phyloP scores from a whole-genome alignment of 176 grass and related monocot species.

The Leersia perrieri region DNA sequence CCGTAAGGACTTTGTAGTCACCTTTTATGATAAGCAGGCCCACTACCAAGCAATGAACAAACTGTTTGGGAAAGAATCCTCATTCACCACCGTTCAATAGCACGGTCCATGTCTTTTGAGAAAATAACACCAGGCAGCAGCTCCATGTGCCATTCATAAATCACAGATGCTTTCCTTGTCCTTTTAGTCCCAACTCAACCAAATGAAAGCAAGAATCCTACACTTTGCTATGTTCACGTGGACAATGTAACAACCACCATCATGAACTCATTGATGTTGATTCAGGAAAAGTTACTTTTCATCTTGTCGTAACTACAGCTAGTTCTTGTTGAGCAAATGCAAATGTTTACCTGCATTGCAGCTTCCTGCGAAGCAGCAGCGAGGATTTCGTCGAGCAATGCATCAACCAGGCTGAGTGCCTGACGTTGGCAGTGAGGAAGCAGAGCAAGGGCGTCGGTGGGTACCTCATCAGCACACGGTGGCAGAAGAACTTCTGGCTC shows the following conservation, averaged over 20 bases:
- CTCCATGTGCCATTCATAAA: conserved; percentile 44
- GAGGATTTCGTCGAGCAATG: conserved; percentile 90
- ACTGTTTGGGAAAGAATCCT: neutral
- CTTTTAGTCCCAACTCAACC: conserved; percentile 8
- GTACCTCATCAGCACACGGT: conserved; percentile 78
- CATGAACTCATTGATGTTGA: neutral
- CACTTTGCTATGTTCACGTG: neutral
- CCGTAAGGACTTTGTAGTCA: neutral
- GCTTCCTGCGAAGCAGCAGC: conserved; percentile 60
- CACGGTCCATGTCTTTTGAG: conserved; percentile 40
- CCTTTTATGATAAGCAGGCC: conserved; percentile 8
- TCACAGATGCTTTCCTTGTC: conserved; percentile 36
- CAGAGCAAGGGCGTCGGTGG: conserved; percentile 81
- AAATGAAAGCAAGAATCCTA: conserved; percentile 28
- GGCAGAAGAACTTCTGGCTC: conserved; percentile 99
- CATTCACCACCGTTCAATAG: conserved; percentile 12
- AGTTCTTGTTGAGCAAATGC: neutral
- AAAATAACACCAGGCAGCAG: conserved; percentile 12
- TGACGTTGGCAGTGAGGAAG: conserved; percentile 84
- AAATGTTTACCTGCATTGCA: conserved; percentile 21
- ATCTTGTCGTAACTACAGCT: neutral
- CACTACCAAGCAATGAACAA: neutral
- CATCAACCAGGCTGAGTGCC: conserved; percentile 80
- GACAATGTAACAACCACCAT: neutral
- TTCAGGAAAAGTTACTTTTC: neutral